A percentile compares a stretch with the other conserved stretches of the same genome.
These are phyloP conservation scores for Solanum chilense DNA, from an alignment of 257 asterid genomes.

Conservation along the genomic window DNA sequence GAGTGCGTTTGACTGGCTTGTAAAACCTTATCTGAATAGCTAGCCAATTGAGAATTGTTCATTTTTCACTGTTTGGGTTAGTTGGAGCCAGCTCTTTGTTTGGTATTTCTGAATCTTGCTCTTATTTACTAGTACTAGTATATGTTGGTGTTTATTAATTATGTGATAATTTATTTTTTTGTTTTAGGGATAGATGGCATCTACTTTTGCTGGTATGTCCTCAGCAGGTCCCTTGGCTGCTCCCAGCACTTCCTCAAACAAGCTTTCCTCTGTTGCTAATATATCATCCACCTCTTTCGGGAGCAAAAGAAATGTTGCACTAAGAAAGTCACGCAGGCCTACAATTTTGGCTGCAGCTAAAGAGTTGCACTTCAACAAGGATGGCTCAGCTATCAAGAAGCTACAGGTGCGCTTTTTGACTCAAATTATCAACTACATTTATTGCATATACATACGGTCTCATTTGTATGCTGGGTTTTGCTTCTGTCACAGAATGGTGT, in stretches of 20 bases:
- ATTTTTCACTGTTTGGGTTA: neutral
- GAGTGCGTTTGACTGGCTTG: neutral
- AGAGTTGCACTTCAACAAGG: conserved; percentile 88
- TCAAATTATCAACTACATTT: neutral
- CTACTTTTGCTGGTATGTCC: conserved; percentile 55
- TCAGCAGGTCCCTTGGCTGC: conserved; percentile 77
- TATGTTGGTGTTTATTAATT: neutral
- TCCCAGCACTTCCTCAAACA: conserved; percentile 43
- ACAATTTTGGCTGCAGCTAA: conserved; percentile 69
- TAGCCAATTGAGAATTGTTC: neutral
- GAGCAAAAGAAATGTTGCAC: conserved; percentile 36
- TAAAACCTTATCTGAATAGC: neutral
- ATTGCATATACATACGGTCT: neutral
- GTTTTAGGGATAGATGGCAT: conserved; percentile 49
- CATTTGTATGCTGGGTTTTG: neutral
- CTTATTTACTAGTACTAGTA: neutral
- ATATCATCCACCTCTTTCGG: conserved; percentile 45
- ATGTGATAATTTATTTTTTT: neutral
- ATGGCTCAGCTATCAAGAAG: conserved; percentile 88
- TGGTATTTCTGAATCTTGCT: neutral
- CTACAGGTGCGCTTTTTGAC: conserved; percentile 40
- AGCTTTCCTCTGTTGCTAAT: conserved; percentile 58
- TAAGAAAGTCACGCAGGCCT: conserved; percentile 29
- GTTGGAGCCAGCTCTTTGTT: neutral
- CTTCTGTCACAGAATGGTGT: conserved; percentile 59